Percentiles rank a stretch among this genome's conserved stretches.
Evolutionary conservation across 345 rosid species (phyloP).

Genomic region (Corchorus capsularis): DNA sequence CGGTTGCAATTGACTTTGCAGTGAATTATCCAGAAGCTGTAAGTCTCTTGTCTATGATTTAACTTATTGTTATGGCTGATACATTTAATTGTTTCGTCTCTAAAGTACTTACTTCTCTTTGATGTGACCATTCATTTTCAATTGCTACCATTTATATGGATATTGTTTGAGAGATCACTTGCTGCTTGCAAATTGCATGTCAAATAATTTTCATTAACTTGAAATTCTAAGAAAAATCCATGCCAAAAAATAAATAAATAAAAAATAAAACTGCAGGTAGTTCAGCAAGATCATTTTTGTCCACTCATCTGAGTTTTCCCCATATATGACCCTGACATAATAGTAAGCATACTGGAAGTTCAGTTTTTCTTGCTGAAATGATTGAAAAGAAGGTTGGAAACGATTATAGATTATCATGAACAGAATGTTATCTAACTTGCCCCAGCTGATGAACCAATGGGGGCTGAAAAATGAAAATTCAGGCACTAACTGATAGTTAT

Average conservation of each 20-base stretch:
- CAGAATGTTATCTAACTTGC: neutral
- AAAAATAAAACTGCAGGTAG: neutral
- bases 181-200: neutral
- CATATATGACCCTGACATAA: neutral
- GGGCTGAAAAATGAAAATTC: neutral
- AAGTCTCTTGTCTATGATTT: slow-evolving; percentile 28
- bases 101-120: neutral
- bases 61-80: neutral
- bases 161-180: neutral
- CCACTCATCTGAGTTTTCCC: neutral
- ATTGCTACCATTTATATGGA: neutral
- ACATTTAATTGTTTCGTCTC: neutral
- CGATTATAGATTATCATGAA: neutral
- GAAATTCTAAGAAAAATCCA: neutral
- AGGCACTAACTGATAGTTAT: neutral
- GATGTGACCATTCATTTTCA: neutral
- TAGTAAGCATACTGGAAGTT: neutral
- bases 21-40: slow-evolving; percentile 80
- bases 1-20: slow-evolving; percentile 78
- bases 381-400: neutral
- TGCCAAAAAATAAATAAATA: too few relatives aligned
- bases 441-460: neutral
- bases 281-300: neutral
- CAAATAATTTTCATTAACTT: neutral
- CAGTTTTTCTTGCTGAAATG: neutral